phyloP scores from a whole-genome alignment of 257 asterid species.

The Capsicum chinense region DNA sequence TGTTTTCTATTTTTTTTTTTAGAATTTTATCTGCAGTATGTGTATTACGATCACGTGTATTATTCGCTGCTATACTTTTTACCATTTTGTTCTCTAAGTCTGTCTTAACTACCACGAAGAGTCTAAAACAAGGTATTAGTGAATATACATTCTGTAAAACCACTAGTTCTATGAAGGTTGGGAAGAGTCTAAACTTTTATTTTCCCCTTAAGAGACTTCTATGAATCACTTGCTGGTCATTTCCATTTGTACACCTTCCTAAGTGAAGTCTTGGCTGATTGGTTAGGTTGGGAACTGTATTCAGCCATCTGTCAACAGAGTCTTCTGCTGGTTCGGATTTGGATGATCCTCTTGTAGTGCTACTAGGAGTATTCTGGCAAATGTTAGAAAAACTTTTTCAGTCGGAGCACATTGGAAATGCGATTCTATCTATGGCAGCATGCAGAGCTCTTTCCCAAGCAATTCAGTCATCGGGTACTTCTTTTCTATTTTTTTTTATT shows the following conservation, averaged over 20 bases:
- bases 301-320: slow-evolving; percentile 58
- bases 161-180: slow-evolving; percentile 9
- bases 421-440: slow-evolving; percentile 75
- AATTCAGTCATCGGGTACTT: slow-evolving; percentile 76
- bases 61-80: slow-evolving; percentile 5
- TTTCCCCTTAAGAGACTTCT: background rate
- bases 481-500: slow-evolving; percentile 22
- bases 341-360: slow-evolving; percentile 56
- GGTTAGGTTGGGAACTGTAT: slow-evolving; percentile 79
- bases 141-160: background rate
- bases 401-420: slow-evolving; percentile 67
- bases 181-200: background rate
- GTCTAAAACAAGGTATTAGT: slow-evolving; percentile 21
- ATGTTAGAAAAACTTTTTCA: slow-evolving; percentile 71
- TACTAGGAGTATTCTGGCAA: slow-evolving; percentile 80
- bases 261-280: slow-evolving; percentile 22
- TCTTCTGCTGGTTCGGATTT: slow-evolving; percentile 49
- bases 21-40: slow-evolving; percentile 15
- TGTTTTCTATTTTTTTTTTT: background rate
- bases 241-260: slow-evolving; percentile 6
- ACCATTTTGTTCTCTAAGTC: slow-evolving; percentile 12
- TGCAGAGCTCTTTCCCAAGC: slow-evolving; percentile 89
- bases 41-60: slow-evolving; percentile 11
- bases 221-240: slow-evolving; percentile 13
- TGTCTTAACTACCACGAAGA: slow-evolving; percentile 5